Conservation (phyloP, 2,329 filamentous ascomycete genomes). For the Cladophialophora exuberans region DNA sequence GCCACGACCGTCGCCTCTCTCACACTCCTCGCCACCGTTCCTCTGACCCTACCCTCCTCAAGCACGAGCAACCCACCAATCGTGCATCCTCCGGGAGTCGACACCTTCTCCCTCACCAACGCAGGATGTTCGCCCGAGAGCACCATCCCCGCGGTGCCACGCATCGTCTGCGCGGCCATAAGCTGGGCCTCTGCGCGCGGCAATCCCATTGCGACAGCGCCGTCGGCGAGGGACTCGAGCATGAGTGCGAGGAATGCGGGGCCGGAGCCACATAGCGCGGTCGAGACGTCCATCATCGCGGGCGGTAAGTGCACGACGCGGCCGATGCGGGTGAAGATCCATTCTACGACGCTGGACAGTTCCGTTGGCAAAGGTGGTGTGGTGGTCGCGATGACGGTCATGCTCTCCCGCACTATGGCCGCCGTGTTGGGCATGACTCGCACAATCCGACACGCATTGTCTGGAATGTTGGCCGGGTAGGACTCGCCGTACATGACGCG, state of each 20-base stretch:
- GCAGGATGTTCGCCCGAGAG: conserved; percentile 63
- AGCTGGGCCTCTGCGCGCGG: conserved; percentile 61
- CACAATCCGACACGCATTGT: conserved; percentile 59
- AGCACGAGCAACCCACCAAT: conserved; percentile 64
- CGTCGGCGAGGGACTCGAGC: conserved; percentile 63
- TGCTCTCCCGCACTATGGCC: conserved; percentile 74
- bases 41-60: conserved; percentile 78
- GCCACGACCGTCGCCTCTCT: conserved; percentile 64
- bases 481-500: conserved; percentile 46
- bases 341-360: conserved; percentile 52
- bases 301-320: conserved; percentile 32
- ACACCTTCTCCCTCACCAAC: conserved; percentile 62
- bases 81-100: conserved; percentile 65
- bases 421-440: conserved; percentile 86
- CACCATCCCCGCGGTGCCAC: conserved; percentile 62
- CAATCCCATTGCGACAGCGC: conserved; percentile 65
- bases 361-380: conserved; percentile 50
- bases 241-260: conserved; percentile 65
- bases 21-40: conserved; percentile 68
- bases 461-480: conserved; percentile 50
- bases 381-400: conserved; percentile 74
- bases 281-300: conserved; percentile 34
- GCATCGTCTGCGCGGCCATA: conserved; percentile 66
- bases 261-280: conserved; percentile 54
- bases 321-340: conserved; percentile 60